Conservation (phyloP, 257 asterid species). For the Nicotiana undulata region DNA sequence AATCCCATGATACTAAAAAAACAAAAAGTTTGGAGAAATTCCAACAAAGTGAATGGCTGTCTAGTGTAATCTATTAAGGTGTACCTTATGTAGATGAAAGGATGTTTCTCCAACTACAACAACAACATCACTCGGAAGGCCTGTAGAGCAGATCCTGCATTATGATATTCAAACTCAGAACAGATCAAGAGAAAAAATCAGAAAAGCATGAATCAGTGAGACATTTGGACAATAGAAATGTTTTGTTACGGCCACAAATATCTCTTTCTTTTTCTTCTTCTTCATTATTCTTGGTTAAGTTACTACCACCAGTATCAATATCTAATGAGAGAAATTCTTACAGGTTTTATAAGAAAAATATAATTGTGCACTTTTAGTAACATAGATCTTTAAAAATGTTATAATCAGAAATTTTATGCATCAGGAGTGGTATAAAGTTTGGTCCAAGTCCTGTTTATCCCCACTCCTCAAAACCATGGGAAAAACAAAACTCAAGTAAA, state of each 20-base stretch:
- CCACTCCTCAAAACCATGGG: neutral
- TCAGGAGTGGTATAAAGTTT: neutral
- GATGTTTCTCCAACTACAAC: slow-evolving; percentile 38
- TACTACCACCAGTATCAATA: neutral
- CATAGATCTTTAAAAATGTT: neutral
- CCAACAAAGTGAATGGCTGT: neutral
- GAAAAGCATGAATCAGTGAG: neutral
- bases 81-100: slow-evolving; percentile 58
- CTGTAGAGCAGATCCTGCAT: slow-evolving; percentile 45
- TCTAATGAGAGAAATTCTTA: neutral
- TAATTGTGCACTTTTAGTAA: neutral
- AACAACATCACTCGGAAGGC: slow-evolving; percentile 46
- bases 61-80: neutral
- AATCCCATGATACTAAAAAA: neutral
- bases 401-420: neutral
- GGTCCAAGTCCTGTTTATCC: neutral
- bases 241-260: neutral
- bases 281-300: neutral
- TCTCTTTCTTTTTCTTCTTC: neutral
- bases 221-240: neutral
- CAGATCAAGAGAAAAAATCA: neutral
- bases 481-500: too few species aligned
- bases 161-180: neutral
- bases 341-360: neutral
- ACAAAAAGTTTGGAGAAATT: neutral